Base-by-base conservation (phyloP, 805 yeast species). In the Teunomyces panamensis region DNA sequence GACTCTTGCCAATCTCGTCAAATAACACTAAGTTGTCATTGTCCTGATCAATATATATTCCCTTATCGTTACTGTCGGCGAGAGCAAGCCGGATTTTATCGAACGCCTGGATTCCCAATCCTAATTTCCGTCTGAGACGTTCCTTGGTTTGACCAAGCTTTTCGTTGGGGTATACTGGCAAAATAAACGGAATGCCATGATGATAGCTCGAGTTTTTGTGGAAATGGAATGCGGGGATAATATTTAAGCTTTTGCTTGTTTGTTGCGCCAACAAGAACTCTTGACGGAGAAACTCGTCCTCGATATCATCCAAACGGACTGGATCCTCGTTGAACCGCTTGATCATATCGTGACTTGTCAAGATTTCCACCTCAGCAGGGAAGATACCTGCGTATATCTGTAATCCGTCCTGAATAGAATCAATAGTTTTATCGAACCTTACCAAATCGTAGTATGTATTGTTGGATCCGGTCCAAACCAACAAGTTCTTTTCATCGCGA, bases 111-210 rank as follows among this genome's bases (percentile, higher is more conserved):
- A 81, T 85, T 8, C 91, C 89, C 47, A 88, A 67, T 0, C 97
- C 96, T 51, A 91, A 68, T 44, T 78, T 77, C 51, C 73, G 74
- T 59, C 85, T 85, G 51, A 94, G 69, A 51, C 98, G 78, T 13
- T 68, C 74, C 56, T 77, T 82, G 1, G 95, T 85, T 9, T 78
- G 82, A 2, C 64, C 60, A 41, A 87, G 79, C 39, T 69, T 66
- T 63, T 94, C 99, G 10, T 75, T 80, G 7, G 87, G 84, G 42
- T 80, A 74, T 5, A 87, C 65, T n/a, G 81, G 78, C 61, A 91
- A 88, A 8, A 87, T 69, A 61, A 91, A 91, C 3, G 97, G 96
- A 43, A 85, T 74, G n/a, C 96, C 91, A 64, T 91, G 98, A 17
- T 78, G 72, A 52, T 73, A 73, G 39, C 73, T 76, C 24, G 84